phyloP scores from a whole-genome alignment of 2,329 filamentous ascomycete genomes.

The Penicillium brasilianum region DNA sequence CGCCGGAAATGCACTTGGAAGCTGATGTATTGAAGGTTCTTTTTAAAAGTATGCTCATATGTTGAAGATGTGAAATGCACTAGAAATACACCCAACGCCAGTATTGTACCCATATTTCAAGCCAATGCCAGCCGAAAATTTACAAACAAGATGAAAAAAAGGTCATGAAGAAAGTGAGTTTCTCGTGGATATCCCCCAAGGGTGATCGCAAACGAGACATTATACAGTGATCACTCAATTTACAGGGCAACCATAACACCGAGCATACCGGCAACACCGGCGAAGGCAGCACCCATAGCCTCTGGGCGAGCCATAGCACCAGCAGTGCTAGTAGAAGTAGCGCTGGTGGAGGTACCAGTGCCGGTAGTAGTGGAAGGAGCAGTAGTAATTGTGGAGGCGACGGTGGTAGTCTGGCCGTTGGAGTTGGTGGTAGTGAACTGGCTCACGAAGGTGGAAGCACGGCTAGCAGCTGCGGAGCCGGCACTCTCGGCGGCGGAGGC shows the following conservation, averaged over 20 bases:
- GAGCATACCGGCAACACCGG: constrained; percentile 36
- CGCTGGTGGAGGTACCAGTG: constrained; percentile 13
- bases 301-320: constrained; percentile 30
- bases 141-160: constrained; percentile 17
- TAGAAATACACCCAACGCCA: constrained; percentile 4
- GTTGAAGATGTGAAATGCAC: neutral
- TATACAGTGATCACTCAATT: constrained; percentile 3
- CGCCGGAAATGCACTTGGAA: no score
- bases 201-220: neutral
- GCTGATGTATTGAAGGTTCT: no score
- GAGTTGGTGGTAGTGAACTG: constrained; percentile 30
- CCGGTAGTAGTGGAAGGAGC: constrained; percentile 15
- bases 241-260: constrained; percentile 40
- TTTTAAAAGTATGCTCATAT: no score
- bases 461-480: constrained; percentile 22
- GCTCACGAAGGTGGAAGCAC: constrained; percentile 17
- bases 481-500: constrained; percentile 12
- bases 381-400: constrained; percentile 23
- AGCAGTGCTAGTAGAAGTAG: constrained; percentile 20
- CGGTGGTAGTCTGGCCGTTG: constrained; percentile 25
- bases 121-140: constrained; percentile 2
- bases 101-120: constrained; percentile 9
- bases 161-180: constrained; percentile 11
- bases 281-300: constrained; percentile 28
- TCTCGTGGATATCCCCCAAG: no score